These are phyloP conservation scores for Vitis riparia DNA, from an alignment of 164 flowering plant species.

Conservation along the genomic window DNA sequence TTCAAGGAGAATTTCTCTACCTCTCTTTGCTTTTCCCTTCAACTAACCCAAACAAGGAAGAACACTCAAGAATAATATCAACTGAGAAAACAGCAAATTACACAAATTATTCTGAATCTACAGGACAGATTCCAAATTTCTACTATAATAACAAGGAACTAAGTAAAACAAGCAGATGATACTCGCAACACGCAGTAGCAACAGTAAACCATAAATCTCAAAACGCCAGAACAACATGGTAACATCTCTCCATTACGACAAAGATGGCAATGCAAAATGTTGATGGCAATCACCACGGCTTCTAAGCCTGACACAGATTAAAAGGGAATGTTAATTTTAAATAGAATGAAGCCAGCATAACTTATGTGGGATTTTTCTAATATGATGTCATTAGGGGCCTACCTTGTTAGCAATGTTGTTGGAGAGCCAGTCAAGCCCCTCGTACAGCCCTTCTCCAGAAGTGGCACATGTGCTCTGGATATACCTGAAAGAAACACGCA, in stretches of 20 bases:
- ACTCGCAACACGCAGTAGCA: not conserved
- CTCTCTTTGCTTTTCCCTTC: too few species aligned
- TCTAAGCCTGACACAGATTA: conserved; percentile 15
- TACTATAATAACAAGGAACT: not conserved
- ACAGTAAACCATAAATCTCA: not conserved
- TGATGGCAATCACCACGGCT: not conserved
- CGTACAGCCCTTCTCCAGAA: conserved; percentile 33
- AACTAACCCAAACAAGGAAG: too few species aligned
- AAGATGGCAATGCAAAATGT: conserved; percentile 2
- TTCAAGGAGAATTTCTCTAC: too few species aligned
- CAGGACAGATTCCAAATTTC: conserved; percentile 7
- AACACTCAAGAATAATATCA: too few species aligned
- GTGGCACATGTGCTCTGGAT: conserved; percentile 37
- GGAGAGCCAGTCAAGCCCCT: conserved; percentile 37
- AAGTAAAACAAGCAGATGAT: not conserved
- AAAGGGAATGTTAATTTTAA: not conserved
- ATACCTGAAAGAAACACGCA: conserved; percentile 17
- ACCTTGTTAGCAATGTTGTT: conserved; percentile 36
- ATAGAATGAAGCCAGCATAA: not conserved
- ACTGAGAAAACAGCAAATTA: not conserved
- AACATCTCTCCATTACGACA: not conserved
- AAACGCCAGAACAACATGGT: not conserved
- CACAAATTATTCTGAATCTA: conserved; percentile 20
- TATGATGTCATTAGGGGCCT: not conserved
- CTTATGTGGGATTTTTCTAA: not conserved